A percentile compares a stretch with the other conserved stretches of the same genome.
Evolutionary conservation across 352 stramenopile genomes (phyloP).

Genomic region (Pythium diclinum): DNA sequence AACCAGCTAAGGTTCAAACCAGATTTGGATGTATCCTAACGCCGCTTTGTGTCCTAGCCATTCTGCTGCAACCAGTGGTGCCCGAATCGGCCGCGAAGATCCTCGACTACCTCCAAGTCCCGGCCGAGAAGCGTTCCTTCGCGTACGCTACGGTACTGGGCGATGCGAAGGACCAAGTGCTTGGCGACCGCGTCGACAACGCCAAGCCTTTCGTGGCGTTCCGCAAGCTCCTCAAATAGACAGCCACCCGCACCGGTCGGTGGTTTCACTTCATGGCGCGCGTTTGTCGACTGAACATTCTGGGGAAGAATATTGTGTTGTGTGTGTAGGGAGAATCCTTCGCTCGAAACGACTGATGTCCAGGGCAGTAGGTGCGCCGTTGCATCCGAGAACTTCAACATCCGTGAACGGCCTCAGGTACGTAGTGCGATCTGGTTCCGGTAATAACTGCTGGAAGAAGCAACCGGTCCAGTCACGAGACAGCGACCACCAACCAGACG

Average conservation of each 20-base stretch:
- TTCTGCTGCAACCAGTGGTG: conserved; percentile 68
- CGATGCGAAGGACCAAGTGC: conserved; percentile 27
- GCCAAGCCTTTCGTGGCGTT: conserved; percentile 70
- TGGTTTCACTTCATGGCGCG: background rate
- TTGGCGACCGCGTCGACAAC: conserved; percentile 45
- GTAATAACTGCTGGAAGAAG: conserved; percentile 1
- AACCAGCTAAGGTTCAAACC: background rate
- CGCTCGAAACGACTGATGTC: background rate
- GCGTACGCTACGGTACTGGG: conserved; percentile 46
- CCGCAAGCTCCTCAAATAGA: conserved; percentile 49
- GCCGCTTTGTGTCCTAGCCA: conserved; percentile 36
- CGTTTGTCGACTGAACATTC: background rate
- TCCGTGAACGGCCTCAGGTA: background rate
- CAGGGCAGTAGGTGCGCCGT: background rate
- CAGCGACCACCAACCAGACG: background rate
- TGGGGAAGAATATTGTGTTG: background rate
- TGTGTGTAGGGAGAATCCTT: background rate
- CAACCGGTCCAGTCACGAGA: background rate
- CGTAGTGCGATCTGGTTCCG: conserved; percentile 2
- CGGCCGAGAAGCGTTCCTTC: conserved; percentile 45
- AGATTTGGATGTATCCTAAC: conserved; percentile 1
- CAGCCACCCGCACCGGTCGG: background rate
- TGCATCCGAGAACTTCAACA: background rate
- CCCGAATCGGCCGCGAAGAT: conserved; percentile 57
- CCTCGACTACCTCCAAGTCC: conserved; percentile 65